phyloP scores from a whole-genome alignment of 495 filamentous ascomycete species.

The Aspergillus diversus region DNA sequence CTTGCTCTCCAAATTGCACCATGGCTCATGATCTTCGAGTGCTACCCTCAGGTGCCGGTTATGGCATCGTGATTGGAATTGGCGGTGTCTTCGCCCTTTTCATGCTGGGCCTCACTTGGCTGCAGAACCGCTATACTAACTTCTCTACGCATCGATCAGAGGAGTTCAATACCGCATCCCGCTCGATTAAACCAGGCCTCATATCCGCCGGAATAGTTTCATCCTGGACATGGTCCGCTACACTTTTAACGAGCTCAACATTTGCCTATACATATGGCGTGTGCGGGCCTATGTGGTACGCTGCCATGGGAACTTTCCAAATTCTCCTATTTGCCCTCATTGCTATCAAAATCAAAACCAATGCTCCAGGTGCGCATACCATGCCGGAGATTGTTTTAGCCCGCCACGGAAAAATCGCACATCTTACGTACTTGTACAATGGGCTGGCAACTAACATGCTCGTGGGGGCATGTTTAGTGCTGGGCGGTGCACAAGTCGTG shows the following conservation, averaged over 20 bases:
- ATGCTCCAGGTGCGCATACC: conserved; percentile 43
- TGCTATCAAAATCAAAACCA: conserved; percentile 46
- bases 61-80: conserved; percentile 55
- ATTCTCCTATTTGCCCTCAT: conserved; percentile 48
- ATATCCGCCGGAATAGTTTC: conserved; percentile 54
- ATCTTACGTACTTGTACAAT: conserved; percentile 44
- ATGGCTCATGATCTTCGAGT: conserved; percentile 31
- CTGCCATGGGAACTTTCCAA: conserved; percentile 45
- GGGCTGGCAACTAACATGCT: conserved; percentile 51
- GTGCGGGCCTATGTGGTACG: conserved; percentile 52
- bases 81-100: conserved; percentile 48
- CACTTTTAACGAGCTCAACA: conserved; percentile 47
- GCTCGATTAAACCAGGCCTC: conserved; percentile 52
- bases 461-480: conserved; percentile 42
- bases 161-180: conserved; percentile 55
- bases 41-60: conserved; percentile 41
- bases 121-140: conserved; percentile 51
- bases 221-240: conserved; percentile 51
- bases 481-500: conserved; percentile 48
- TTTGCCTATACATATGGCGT: conserved; percentile 56
- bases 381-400: conserved; percentile 45
- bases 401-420: conserved; percentile 41
- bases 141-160: conserved; percentile 50
- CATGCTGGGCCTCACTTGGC: conserved; percentile 48
- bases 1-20: background rate